Conservation (phyloP, 2,329 filamentous ascomycete species). For the Calonectria hawksworthii region DNA sequence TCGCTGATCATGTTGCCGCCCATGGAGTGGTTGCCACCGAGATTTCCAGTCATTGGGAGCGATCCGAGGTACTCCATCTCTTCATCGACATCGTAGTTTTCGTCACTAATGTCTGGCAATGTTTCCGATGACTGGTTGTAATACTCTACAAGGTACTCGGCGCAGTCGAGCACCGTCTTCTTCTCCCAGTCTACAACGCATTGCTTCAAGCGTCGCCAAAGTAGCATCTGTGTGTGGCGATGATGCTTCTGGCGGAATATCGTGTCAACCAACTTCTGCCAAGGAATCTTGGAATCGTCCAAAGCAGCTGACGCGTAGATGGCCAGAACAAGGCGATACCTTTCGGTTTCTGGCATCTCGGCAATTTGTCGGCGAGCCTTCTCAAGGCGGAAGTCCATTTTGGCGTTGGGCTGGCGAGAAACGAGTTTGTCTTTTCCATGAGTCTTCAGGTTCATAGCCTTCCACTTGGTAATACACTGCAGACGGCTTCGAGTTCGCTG, state of each 20-base stretch:
- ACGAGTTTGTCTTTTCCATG: constrained; percentile 50
- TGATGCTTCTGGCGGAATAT: constrained; percentile 56
- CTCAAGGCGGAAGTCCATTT: constrained; percentile 58
- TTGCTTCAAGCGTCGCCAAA: constrained; percentile 57
- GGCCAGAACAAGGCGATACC: constrained; percentile 58
- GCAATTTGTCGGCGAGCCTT: constrained; percentile 58
- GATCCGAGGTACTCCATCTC: constrained; percentile 50
- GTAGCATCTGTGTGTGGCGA: constrained; percentile 52
- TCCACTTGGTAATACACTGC: constrained; percentile 80
- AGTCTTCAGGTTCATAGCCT: constrained; percentile 56
- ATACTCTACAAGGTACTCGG: constrained; percentile 51
- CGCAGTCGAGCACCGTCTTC: constrained; percentile 52
- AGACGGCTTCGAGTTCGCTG: constrained; percentile 72
- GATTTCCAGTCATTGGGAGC: constrained; percentile 32
- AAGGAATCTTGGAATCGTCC: constrained; percentile 63
- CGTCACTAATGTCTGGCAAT: constrained; percentile 51
- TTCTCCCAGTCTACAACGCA: constrained; percentile 49
- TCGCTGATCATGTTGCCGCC: constrained; percentile 39
- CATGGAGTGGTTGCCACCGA: constrained; percentile 13
- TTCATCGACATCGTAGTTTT: constrained; percentile 48
- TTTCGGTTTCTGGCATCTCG: constrained; percentile 60
- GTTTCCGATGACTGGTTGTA: constrained; percentile 50
- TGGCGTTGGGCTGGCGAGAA: constrained; percentile 49
- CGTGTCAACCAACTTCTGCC: constrained; percentile 60
- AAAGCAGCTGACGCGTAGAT: constrained; percentile 58